These are phyloP conservation scores for Blastocystis sp. DNA, from an alignment of 352 stramenopile species.

Conservation along the genomic window DNA sequence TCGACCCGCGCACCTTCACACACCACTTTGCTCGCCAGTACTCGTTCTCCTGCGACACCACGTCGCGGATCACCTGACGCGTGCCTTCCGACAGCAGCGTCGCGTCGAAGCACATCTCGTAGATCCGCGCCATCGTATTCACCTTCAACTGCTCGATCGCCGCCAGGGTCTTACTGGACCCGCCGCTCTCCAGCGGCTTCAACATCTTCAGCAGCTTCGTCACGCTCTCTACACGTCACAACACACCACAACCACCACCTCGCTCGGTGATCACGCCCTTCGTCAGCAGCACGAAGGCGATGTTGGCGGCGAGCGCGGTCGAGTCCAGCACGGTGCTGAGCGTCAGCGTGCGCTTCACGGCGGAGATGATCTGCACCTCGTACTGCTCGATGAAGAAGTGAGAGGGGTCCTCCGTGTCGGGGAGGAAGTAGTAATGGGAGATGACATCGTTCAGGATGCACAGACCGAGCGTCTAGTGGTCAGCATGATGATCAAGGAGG, in stretches of 20 bases:
- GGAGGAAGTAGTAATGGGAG: constrained; percentile 23
- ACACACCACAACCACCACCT: neutral
- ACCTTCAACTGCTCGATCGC: constrained; percentile 68
- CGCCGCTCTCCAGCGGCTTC: constrained; percentile 45
- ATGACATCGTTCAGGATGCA: constrained; percentile 73
- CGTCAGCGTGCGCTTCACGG: constrained; percentile 48
- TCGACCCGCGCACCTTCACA: neutral
- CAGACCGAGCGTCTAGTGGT: constrained; percentile 57
- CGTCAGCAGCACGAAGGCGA: constrained; percentile 50
- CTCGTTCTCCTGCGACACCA: constrained; percentile 16
- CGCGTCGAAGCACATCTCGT: constrained; percentile 24
- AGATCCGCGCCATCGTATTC: constrained; percentile 35
- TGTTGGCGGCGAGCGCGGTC: constrained; percentile 22
- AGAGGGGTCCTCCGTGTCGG: constrained; percentile 45
- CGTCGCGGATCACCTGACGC: neutral
- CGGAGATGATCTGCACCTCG: constrained; percentile 72
- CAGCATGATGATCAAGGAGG: neutral
- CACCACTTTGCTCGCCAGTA: constrained; percentile 67
- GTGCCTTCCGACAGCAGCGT: neutral
- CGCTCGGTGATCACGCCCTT: constrained; percentile 70
- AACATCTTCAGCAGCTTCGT: constrained; percentile 64
- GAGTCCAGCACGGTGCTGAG: constrained; percentile 61
- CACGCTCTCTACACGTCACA: constrained; percentile 1
- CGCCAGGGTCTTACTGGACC: constrained; percentile 36
- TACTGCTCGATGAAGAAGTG: constrained; percentile 71